Percentiles rank a stretch among this genome's conserved stretches.
Conservation (phyloP, 176 grass and related monocot species). For the Oryza australiensis region DNA sequence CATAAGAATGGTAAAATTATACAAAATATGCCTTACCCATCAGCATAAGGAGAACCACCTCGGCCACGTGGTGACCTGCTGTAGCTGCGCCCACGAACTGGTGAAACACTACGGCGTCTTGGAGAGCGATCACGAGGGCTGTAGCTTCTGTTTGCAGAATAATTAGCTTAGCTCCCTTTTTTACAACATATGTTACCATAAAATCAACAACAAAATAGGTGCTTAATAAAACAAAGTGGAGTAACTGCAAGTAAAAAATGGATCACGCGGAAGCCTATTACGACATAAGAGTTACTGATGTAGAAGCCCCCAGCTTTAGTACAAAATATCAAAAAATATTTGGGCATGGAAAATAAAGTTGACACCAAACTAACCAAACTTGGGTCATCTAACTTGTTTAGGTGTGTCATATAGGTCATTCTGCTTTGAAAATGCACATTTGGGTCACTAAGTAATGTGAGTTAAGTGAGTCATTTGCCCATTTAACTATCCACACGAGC, state of each 20-base stretch:
- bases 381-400: too few relatives aligned
- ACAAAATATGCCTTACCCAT: conserved; percentile 54
- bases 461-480: too few relatives aligned
- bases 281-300: neutral
- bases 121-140: conserved; percentile 87
- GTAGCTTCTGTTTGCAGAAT: conserved; percentile 64
- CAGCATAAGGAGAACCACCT: conserved; percentile 58
- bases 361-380: neutral
- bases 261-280: neutral
- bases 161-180: conserved; percentile 19
- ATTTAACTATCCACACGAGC: too few relatives aligned
- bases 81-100: conserved; percentile 58
- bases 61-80: conserved; percentile 66
- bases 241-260: neutral
- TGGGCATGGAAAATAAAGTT: neutral
- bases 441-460: too few relatives aligned
- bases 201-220: conserved; percentile 7
- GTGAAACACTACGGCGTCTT: conserved; percentile 68
- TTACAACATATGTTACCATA: neutral
- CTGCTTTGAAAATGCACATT: too few relatives aligned
- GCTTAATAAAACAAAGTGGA: neutral
- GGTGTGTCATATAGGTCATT: too few relatives aligned
- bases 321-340: neutral
- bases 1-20: neutral
- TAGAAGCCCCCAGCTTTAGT: neutral